Base-by-base conservation (phyloP, 2,329 filamentous ascomycete species). In the Scleromitrula shiraiana region DNA sequence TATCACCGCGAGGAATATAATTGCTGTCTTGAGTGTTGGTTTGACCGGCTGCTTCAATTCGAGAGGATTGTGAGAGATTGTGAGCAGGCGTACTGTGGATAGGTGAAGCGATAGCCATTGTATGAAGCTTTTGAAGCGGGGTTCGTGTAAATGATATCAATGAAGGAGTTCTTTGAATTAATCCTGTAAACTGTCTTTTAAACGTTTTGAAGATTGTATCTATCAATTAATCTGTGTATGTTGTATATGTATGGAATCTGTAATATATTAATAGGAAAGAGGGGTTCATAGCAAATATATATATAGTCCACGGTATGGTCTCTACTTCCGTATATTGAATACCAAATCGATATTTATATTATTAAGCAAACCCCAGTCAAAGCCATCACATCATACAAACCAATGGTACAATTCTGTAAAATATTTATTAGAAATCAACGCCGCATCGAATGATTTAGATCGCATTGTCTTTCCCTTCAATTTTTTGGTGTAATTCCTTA, bases 1-100 rank as follows among this genome's bases (percentile, higher is more conserved):
- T 71, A 41, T 74, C 67, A 33, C 79, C 78, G 27, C 75, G 70
- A 15, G 78, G 75, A 24, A 65, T 57, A 26, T 49, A 61, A 12
- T 41, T 42, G 46, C 27, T 54, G 29, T 39, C 46, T 41, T 27
- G n/a, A 23, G n/a, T 43, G 17, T 35, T 38, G 24, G 38, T 35
- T 42, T 56, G 50, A 10, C 42, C 32, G 14, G 48, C 50, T 15
- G 56, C 53, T 51, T 64, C 62, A 8, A 51, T 32, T 19, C 56
- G 53, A 14, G 59, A 51, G 30, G 57, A 61, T 32, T 53, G 45
- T 20, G 62, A 62, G 17, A 65, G 60, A 42, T 70, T 65, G 53
- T 72, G 70, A 8, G 68, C 68, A 7, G 69, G 63, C 2, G 63
- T 70, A 5, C 66, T 65, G 23, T 64, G 63, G 14, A 67, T 54